Base-by-base conservation (phyloP, 148 eudicot species). In the Selenicereus undatus region DNA sequence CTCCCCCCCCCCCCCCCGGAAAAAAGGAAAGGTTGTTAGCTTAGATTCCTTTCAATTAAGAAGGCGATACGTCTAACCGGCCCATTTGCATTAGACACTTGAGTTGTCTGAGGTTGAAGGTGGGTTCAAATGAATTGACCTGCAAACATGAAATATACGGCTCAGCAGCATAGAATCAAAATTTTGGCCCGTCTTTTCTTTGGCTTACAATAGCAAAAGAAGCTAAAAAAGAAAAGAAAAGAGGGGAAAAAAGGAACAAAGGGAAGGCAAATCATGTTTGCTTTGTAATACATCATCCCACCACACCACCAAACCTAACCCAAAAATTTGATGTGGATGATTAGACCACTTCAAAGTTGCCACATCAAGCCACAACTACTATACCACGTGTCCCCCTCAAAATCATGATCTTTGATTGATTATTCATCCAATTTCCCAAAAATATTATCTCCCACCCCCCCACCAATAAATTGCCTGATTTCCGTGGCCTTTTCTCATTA, bases 381-480 rank as follows among this genome's bases (percentile, higher is more conserved):
- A 12, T 2, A 32, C 71, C 71, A 66, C 71, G 71, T 66, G 71
- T n/a, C 71, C 70, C 32, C 70, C 35, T 12, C 12, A n/a, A 66
- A 66, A 66, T 11, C 35, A 24, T 66, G 17, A 66, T 66, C 32
- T 66, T 66, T 10, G 71, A 66, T 66, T 66, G 18, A 66, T 66
- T 66, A 66, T 27, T 27, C 5, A 66, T 36, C 35, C 35, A 3
- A 66, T 66, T 66, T 11, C 35, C 35, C 71, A 66, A 27, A 58
- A 58, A 22, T 66, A 27, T 66, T 66, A 66, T 66, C 35, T 2
- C 35, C 30, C 32, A 18, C 71, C 71, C 18, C 22, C 71, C 29
- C 71, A 66, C 71, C 71, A 66, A 66, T 66, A 66, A 66, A 66
- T 66, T 66, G 71, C 71, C 27, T 66, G 71, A 66, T 66, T 66